Conservation (phyloP, 495 filamentous ascomycete genomes). For the Hyaloscypha hepaticicola region DNA sequence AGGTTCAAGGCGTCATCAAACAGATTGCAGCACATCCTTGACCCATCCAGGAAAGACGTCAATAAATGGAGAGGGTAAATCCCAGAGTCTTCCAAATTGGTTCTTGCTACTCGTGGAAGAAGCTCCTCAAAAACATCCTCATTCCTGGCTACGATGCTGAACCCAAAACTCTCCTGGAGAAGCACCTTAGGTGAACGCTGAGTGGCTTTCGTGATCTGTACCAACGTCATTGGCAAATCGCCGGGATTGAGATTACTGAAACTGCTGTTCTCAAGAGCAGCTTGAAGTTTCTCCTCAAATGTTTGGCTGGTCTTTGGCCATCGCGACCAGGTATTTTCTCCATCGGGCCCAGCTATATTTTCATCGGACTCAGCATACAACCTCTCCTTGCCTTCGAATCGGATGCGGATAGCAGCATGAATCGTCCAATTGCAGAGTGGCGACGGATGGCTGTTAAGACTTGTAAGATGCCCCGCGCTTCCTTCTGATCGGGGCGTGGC, state of each 20-base stretch:
- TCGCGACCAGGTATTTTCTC: too few relatives aligned
- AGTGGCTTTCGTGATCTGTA: slow-evolving; percentile 31
- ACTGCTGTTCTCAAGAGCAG: slow-evolving; percentile 35
- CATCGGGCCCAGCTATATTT: too few relatives aligned
- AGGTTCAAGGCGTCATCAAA: slow-evolving; percentile 21
- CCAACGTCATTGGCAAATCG: slow-evolving; percentile 33
- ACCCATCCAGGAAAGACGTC: slow-evolving; percentile 39
- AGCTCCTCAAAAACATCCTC: slow-evolving; percentile 17
- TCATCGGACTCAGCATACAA: too few relatives aligned
- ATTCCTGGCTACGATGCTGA: slow-evolving; percentile 43
- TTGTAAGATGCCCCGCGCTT: too few relatives aligned
- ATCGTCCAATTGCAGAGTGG: too few relatives aligned
- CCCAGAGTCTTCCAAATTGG: neutral
- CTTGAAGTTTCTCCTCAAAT: slow-evolving; percentile 28
- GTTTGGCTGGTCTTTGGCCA: slow-evolving; percentile 20
- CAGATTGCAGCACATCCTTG: slow-evolving; percentile 39
- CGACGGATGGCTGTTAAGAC: too few relatives aligned
- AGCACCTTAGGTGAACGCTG: slow-evolving; percentile 31
- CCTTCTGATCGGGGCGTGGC: too few relatives aligned
- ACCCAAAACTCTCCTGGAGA: slow-evolving; percentile 38
- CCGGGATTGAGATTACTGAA: slow-evolving; percentile 31
- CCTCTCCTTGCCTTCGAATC: too few relatives aligned
- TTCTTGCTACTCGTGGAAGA: neutral
- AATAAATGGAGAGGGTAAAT: slow-evolving; percentile 44
- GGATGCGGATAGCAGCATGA: too few relatives aligned